Base-by-base conservation (phyloP, 2,329 filamentous ascomycete species). In the Gyromitra esculenta region DNA sequence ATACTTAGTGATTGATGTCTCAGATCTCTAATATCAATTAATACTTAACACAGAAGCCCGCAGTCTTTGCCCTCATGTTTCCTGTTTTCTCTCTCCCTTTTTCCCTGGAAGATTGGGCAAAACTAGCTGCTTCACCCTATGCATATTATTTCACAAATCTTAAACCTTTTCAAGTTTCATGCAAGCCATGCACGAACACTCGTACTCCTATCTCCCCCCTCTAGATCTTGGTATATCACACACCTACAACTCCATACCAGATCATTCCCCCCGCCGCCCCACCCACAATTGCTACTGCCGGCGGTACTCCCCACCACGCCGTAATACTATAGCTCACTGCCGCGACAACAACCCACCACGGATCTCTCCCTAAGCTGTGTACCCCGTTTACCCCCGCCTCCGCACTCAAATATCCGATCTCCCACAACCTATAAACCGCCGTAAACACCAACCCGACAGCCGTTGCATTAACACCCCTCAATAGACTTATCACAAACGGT, bases 361-460 rank as follows among this genome's bases (percentile, higher is more conserved):
- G 88, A 76, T 90, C 89, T 48, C 85, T 84, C 0, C 83, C 88
- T 57, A 91, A 80, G 78, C 87, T 89, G 21, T 15, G 18, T 6
- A 65, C 69, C 9, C 39, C 64, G 84, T 85, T 0, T 88, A 88
- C 1, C 81, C 80, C 72, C 84, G 83, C 18, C 84, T 85, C 0
- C 84, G 83, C 25, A 11, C 87, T 87, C 5, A 91, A 82, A 75
- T 86, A 89, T 0, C 89, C 89, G 79, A 90, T 87, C 82, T 89
- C 85, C 87, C 88, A 90, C 6, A 91, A 82, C 1, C 88, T 84
- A 77, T 91, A 91, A 0, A 91, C 88, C 0, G 89, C 89, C 0
- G 89, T 90, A 68, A 89, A 91, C 0, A 91, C 87, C 45, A 91
- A 79, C 0, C 89, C 89, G 0, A 90, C 87, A 0, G 89, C 89